Base-by-base conservation (phyloP, 495 filamentous ascomycete genomes). In the Xylaria palmicola region DNA sequence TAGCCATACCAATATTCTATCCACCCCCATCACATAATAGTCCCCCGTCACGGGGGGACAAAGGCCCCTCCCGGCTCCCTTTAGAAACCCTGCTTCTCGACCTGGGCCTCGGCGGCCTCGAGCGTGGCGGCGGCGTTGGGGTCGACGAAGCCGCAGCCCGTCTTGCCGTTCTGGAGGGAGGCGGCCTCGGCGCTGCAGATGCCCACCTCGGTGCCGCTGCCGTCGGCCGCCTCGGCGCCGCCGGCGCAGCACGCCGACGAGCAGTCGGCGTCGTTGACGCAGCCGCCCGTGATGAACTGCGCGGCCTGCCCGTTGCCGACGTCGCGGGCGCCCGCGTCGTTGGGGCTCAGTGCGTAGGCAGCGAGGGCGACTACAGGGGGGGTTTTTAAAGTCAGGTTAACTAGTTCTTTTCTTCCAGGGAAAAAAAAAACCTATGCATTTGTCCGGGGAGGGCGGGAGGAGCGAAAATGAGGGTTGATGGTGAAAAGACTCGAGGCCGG, bases 261-360 rank as follows among this genome's bases (percentile, higher is more conserved):
- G 70, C 77, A 80, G 57, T 80, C 73, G 32, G 75, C 72, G 59
- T 75, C 70, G 43, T 75, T 75, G 51, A 77, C 75, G 58, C 79
- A 81, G 48, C 78, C 75, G 26, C 68, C 69, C 32, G 78, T 77
- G 64, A 79, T 79, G 72, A 81, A 83, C 67, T 82, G 80, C 17
- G 69, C 62, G 30, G 74, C 79, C 36, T 75, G 72, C 32, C 80
- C 81, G 56, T 75, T 72, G 24, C 81, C 81, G 63, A 83, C 81
- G 68, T 84, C 68, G 40, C 64, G 64, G 53, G 74, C 70, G 40
- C 74, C 74, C 12, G 72, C 71, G 53, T 70, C 67, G 63, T 75
- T 77, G 47, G 74, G 74, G 17, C 13, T 59, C 34, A 59, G 45
- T 2, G 56, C 56, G 1, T 40, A 17, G 8, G 45, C 45, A 5